These are phyloP conservation scores for Tylopilus plumbeoviolaceoides DNA, from an alignment of 768 basidiomycete genomes.

Conservation along the genomic window DNA sequence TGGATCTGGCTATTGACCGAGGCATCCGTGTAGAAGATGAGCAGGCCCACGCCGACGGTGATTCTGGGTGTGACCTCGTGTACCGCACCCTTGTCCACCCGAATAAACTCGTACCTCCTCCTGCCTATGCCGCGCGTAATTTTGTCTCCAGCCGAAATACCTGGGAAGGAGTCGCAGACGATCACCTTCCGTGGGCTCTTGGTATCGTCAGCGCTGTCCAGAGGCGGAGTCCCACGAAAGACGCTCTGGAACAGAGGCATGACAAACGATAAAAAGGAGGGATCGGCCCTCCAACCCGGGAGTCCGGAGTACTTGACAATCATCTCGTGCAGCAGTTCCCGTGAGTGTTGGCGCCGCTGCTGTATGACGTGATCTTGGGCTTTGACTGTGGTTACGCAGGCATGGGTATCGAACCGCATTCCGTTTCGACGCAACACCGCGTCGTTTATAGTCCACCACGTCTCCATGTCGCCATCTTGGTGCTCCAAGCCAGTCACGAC, in stretches of 20 bases:
- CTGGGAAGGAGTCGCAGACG: not conserved
- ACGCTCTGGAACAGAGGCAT: not conserved
- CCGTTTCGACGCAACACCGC: conserved; percentile 17
- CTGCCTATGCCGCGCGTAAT: not conserved
- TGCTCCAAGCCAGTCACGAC: conserved; percentile 22
- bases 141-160: too few relatives aligned
- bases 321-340: not conserved
- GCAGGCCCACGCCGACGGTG: not conserved
- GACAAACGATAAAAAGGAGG: not conserved
- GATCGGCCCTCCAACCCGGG: not conserved
- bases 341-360: not conserved
- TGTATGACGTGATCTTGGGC: not conserved
- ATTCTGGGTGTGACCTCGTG: too few relatives aligned
- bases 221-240: not conserved
- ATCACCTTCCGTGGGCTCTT: not conserved
- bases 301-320: not conserved
- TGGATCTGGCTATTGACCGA: not conserved
- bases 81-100: not conserved
- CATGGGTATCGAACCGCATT: conserved; percentile 28
- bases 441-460: conserved; percentile 28
- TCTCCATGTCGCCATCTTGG: conserved; percentile 18
- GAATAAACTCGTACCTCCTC: not conserved
- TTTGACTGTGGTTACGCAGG: conserved; percentile 11
- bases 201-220: not conserved
- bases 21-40: not conserved